Base-by-base conservation (phyloP, 2,329 filamentous ascomycete genomes). In the Huntiella decipiens region DNA sequence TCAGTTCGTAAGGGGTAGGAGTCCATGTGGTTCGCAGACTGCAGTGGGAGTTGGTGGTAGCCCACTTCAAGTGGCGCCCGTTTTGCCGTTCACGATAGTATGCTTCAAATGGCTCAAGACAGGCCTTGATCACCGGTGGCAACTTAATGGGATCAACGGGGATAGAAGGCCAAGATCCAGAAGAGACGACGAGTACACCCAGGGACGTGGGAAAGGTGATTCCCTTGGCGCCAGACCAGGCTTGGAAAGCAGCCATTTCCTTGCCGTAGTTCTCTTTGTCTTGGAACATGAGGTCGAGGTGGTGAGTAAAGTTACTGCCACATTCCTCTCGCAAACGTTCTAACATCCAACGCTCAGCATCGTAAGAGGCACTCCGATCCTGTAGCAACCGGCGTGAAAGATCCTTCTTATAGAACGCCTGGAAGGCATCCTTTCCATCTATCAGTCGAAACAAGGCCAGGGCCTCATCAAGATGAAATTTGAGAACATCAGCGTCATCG, bases 391-490 rank as follows among this genome's bases (percentile, higher is more conserved):
- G 74, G 12, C 87, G 74, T 1, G 92, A 88, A 43, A 99, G 71
- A 57, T 96, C 91, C 56, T 91, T 93, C 67, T 98, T 98, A 71
- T 99, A 99, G 59, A 98, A 98, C 1, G 91, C 88, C 59, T 98
- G 91, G 52, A 99, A 98, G 0, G 95, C 83, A 46, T 92, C 88
- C 60, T 98, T 98, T 53, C 91, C 91, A 57, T 96, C 80, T 32
- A 99, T 84, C 60, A 96, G 96, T 4, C 92, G 77, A 70, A 98
- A 98, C 4, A 99, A 68, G 59, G 96, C 88, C 2, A 99, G 67
- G 0, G 84, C 87, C 57, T 92, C 82, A 54, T 98, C 87, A 8
- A 99, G 70, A 58, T 96, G 91, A 34, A 81, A 76, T 28, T 28
- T 28, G 56, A 94, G 86, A 49, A 99, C 73, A 60, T 95, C 86